phyloP scores from a whole-genome alignment of 306 rosid species.

The Fragaria nilgerrensis region DNA sequence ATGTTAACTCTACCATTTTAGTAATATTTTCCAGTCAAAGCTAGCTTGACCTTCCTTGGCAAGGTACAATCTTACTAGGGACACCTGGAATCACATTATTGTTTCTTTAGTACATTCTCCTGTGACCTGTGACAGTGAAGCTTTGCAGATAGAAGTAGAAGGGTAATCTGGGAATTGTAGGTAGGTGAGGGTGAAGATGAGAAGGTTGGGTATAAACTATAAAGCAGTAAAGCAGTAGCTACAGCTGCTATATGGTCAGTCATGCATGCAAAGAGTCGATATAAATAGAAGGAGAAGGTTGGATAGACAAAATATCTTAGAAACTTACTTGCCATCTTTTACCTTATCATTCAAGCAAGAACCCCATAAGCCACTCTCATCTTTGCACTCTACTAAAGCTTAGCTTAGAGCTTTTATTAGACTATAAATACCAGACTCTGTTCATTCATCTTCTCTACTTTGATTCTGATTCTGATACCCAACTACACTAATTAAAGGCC shows the following conservation, averaged over 20 bases:
- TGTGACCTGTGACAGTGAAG: not conserved
- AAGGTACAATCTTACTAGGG: not conserved
- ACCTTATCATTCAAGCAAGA: constrained; percentile 25
- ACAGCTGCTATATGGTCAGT: not conserved
- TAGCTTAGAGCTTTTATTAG: not conserved
- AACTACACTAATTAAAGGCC: not conserved
- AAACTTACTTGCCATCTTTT: not conserved
- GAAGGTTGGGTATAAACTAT: not conserved
- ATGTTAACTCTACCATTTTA: not conserved
- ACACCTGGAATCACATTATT: not conserved
- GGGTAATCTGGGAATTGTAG: not conserved
- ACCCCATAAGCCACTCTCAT: constrained; percentile 4
- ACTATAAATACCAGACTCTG: constrained; percentile 3
- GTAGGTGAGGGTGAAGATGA: not conserved
- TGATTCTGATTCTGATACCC: constrained; percentile 6
- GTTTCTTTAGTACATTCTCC: not conserved
- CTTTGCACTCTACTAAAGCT: not conserved
- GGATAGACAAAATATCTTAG: not conserved
- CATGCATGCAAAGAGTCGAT: not conserved
- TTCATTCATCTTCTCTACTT: not conserved
- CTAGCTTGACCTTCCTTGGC: constrained; percentile 1
- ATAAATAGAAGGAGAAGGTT: not conserved
- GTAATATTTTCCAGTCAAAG: constrained; percentile 9
- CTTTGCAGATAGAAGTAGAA: not conserved
- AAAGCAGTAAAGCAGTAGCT: not conserved